Conservation (phyloP, 73 alveolate species). For the Stentor roeselii region DNA sequence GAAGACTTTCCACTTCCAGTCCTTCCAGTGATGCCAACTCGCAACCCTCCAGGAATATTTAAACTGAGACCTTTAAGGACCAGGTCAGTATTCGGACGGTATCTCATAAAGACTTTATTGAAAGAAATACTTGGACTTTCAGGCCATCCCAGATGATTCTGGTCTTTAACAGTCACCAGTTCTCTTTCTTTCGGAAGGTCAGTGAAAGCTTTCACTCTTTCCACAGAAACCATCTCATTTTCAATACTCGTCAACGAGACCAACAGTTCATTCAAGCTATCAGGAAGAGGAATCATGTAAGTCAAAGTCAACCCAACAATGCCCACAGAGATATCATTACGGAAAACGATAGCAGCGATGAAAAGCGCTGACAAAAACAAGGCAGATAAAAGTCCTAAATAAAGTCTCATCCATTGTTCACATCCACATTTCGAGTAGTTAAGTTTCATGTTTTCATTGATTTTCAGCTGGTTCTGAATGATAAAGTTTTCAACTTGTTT, state of each 20-base stretch:
- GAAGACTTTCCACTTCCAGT: conserved; percentile 95
- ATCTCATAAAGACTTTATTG: conserved; percentile 35
- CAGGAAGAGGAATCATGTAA: conserved; percentile 27
- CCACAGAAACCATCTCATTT: conserved; percentile 25
- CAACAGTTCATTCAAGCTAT: not conserved
- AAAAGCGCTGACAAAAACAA: not conserved
- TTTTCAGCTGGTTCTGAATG: not conserved
- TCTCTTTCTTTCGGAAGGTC: not conserved
- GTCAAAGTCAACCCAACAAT: conserved; percentile 32
- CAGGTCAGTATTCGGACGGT: conserved; percentile 46
- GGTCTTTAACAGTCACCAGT: not conserved
- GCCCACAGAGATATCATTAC: conserved; percentile 22
- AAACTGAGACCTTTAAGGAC: conserved; percentile 84
- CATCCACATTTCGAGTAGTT: not conserved
- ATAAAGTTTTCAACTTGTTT: conserved; percentile 17
- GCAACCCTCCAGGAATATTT: conserved; percentile 65
- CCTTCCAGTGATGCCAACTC: conserved; percentile 91
- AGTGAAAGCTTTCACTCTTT: conserved; percentile 7
- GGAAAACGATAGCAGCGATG: not conserved
- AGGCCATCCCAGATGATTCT: conserved; percentile 38
- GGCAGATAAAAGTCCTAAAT: not conserved
- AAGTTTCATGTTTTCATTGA: not conserved
- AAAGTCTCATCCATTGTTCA: not conserved
- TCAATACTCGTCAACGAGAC: not conserved
- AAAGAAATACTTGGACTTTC: conserved; percentile 35